phyloP scores from a whole-genome alignment of 148 eudicot genomes.

The Limonium bicolor region DNA sequence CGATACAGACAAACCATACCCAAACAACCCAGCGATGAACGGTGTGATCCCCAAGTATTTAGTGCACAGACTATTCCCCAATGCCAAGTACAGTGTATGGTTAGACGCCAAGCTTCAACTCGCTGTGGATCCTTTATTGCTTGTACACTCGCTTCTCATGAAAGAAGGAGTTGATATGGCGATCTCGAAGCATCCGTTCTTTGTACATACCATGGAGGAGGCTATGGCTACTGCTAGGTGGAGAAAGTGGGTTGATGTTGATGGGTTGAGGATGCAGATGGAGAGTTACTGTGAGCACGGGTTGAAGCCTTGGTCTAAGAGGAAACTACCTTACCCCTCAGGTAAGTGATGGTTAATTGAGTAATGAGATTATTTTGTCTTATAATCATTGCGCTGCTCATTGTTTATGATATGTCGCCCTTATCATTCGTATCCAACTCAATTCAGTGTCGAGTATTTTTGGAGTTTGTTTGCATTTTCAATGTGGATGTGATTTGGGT shows the following conservation, averaged over 20 bases:
- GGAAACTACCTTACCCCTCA: slow-evolving; percentile 69
- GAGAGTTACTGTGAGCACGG: slow-evolving; percentile 85
- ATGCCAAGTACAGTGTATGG: slow-evolving; percentile 71
- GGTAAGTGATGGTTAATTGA: slow-evolving; percentile 44
- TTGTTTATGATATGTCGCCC: no score
- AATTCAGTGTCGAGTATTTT: no score
- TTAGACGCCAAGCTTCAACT: slow-evolving; percentile 82
- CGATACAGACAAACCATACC: slow-evolving; percentile 22
- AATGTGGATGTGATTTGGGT: no score
- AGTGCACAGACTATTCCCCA: slow-evolving; percentile 86
- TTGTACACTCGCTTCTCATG: slow-evolving; percentile 60
- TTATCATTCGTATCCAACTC: no score
- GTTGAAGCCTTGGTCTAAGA: slow-evolving; percentile 63
- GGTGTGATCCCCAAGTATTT: slow-evolving; percentile 77
- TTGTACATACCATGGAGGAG: slow-evolving; percentile 78
- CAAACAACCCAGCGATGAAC: slow-evolving; percentile 74
- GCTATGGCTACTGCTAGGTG: slow-evolving; percentile 90
- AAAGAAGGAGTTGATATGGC: slow-evolving; percentile 72
- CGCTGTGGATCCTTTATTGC: slow-evolving; percentile 70
- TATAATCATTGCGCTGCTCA: no score
- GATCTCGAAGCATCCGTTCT: slow-evolving; percentile 62
- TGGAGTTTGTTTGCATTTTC: no score
- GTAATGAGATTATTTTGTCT: no score
- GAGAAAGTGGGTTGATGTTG: slow-evolving; percentile 83
- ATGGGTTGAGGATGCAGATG: slow-evolving; percentile 54